phyloP scores from a whole-genome alignment of 441 rosid species.

The Mallotus japonicus region DNA sequence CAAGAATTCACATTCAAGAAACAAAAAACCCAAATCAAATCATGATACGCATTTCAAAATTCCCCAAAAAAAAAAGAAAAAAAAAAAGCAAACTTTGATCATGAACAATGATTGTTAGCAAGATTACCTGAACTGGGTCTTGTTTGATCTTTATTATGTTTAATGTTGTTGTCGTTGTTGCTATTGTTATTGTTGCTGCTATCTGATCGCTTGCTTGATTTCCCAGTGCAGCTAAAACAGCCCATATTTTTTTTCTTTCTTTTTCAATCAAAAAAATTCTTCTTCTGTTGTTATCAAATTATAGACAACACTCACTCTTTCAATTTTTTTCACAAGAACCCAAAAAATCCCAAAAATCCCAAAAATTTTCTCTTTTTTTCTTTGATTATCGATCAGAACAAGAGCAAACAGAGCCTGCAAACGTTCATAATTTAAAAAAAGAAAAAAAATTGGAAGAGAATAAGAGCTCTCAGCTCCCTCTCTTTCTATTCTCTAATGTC shows the following conservation, averaged over 20 bases:
- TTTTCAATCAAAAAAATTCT: neutral
- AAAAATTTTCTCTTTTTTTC: neutral
- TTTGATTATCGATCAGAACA: slow-evolving; percentile 12
- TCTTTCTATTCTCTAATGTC: neutral
- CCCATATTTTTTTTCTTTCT: slow-evolving; percentile 39
- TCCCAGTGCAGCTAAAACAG: slow-evolving; percentile 50
- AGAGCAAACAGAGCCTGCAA: neutral
- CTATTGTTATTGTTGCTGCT: slow-evolving; percentile 5
- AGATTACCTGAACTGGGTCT: slow-evolving; percentile 45
- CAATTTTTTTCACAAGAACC: neutral
- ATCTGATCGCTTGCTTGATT: slow-evolving; percentile 40
- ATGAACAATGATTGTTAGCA: neutral
- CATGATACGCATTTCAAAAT: neutral
- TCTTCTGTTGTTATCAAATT: too few relatives aligned
- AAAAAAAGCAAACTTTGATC: neutral
- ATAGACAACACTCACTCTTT: too few relatives aligned
- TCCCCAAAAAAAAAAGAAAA: neutral
- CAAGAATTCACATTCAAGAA: neutral
- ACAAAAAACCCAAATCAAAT: neutral
- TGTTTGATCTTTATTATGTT: slow-evolving; percentile 31
- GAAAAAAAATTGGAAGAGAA: neutral
- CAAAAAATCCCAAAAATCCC: too few relatives aligned
- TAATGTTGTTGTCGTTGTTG: slow-evolving; percentile 9
- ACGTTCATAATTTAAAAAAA: neutral
- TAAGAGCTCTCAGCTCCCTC: too few relatives aligned